Conservation (phyloP, 805 yeast genomes). For the Ogataea trehaloabstinens region DNA sequence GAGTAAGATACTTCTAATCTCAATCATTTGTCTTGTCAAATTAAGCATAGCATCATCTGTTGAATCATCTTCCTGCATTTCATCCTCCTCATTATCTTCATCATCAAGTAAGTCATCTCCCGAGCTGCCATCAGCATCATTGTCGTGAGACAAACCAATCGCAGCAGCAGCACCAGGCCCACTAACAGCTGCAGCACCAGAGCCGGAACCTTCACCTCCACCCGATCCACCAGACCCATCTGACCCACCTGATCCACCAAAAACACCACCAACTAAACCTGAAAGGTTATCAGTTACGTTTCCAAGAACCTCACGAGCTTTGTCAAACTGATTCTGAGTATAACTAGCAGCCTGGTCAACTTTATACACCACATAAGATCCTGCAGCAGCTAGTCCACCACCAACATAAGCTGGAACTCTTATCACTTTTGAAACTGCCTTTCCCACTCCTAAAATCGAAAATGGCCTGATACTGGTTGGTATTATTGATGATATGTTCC, state of each 20-base stretch:
- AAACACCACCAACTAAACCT: conserved; percentile 30
- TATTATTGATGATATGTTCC: conserved; percentile 5
- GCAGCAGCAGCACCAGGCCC: conserved; percentile 61
- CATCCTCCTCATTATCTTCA: conserved; percentile 23
- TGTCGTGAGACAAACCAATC: conserved; percentile 34
- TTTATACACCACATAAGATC: conserved; percentile 88
- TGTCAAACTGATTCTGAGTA: conserved; percentile 63
- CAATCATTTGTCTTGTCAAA: conserved; percentile 94
- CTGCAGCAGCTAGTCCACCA: conserved; percentile 91
- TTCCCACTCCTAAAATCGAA: conserved; percentile 44
- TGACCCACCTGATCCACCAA: conserved; percentile 22
- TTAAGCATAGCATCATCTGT: conserved; percentile 82
- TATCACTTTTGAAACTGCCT: conserved; percentile 51
- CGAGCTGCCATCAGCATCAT: conserved; percentile 27
- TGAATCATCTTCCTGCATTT: conserved; percentile 28
- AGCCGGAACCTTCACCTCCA: conserved; percentile 24
- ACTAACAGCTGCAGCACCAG: conserved; percentile 45
- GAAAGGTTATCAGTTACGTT: conserved; percentile 46
- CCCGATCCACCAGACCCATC: conserved; percentile 36
- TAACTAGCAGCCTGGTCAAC: conserved; percentile 80
- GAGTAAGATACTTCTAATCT: conserved; percentile 76
- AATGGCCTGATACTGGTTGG: conserved; percentile 18
- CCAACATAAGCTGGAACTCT: conserved; percentile 81
- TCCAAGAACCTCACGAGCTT: conserved; percentile 61
- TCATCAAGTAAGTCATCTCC: conserved; percentile 46